phyloP scores from a whole-genome alignment of 2,329 filamentous ascomycete species.

The Verruconis gallopava region DNA sequence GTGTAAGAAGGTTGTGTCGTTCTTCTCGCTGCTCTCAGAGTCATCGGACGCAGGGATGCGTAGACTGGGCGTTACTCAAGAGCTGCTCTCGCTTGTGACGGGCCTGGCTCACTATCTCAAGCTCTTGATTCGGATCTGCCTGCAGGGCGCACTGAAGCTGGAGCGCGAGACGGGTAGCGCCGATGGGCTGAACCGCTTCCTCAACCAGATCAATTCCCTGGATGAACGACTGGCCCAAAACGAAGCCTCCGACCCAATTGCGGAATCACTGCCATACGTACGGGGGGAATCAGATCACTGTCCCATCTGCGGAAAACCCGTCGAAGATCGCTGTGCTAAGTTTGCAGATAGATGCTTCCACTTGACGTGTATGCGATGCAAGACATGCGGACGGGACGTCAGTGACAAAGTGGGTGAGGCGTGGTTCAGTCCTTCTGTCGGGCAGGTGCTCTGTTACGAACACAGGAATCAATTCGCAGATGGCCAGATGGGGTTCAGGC shows the following conservation, averaged over 20 bases:
- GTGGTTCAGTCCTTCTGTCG: constrained; percentile 53
- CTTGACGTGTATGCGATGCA: constrained; percentile 58
- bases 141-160: constrained; percentile 82
- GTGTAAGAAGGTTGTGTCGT: constrained; percentile 99
- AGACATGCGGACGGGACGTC: constrained; percentile 61
- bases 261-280: constrained; percentile 30
- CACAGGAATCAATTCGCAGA: constrained; percentile 50
- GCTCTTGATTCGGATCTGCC: constrained; percentile 88
- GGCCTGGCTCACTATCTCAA: constrained; percentile 95
- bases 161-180: constrained; percentile 69
- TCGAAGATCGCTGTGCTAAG: constrained; percentile 85
- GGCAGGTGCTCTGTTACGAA: constrained; percentile 56
- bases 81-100: constrained; percentile 92
- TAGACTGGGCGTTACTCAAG: constrained; percentile 91
- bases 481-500: constrained; percentile 49
- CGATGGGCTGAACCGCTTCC: constrained; percentile 67
- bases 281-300: constrained; percentile 58
- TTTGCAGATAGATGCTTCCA: constrained; percentile 72
- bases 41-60: constrained; percentile 82
- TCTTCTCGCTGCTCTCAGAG: constrained; percentile 89
- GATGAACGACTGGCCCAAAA: constrained; percentile 56
- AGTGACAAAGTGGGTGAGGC: constrained; percentile 56
- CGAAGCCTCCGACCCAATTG: constrained; percentile 41
- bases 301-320: constrained; percentile 64
- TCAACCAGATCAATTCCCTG: constrained; percentile 73